A percentile compares a stretch with the other conserved stretches of the same genome.
These are phyloP conservation scores for Fragosphaeria purpurea DNA, from an alignment of 2,329 filamentous ascomycete species.

Conservation along the genomic window DNA sequence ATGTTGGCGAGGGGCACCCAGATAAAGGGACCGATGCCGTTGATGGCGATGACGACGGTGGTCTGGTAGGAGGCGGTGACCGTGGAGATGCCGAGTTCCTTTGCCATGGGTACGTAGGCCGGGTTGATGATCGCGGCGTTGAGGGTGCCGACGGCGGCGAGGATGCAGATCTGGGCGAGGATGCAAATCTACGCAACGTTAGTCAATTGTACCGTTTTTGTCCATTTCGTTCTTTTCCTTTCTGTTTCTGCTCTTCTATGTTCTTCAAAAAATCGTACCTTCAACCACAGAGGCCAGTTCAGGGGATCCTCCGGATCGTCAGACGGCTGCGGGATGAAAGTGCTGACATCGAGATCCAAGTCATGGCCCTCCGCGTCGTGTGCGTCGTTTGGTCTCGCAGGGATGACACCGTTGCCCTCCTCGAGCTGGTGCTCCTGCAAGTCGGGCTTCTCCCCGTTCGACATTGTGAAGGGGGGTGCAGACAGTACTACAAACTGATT, in stretches of 20 bases:
- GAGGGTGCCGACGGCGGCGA: slow-evolving; percentile 18
- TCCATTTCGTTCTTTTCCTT: too few relatives aligned
- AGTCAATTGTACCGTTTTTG: not conserved
- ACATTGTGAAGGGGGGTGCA: too few relatives aligned
- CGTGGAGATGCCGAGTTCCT: slow-evolving; percentile 15
- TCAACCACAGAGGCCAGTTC: slow-evolving; percentile 6
- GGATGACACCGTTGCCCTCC: too few relatives aligned
- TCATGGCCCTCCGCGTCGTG: too few relatives aligned
- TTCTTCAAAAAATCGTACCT: slow-evolving; percentile 1
- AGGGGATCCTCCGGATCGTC: slow-evolving; percentile 8
- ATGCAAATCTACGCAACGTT: slow-evolving; percentile 17
- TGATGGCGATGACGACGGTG: slow-evolving; percentile 20
- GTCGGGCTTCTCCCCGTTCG: too few relatives aligned
- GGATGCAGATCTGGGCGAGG: slow-evolving; percentile 19
- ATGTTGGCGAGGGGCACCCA: slow-evolving; percentile 16
- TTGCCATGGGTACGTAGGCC: slow-evolving; percentile 14
- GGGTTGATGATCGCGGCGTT: slow-evolving; percentile 18
- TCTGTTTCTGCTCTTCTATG: too few relatives aligned
- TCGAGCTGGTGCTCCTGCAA: too few relatives aligned
- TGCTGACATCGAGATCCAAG: slow-evolving; percentile 1
- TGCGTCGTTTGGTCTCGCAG: not conserved
- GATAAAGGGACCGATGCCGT: slow-evolving; percentile 11
- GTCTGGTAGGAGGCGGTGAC: slow-evolving; percentile 17
- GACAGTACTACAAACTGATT: too few relatives aligned
- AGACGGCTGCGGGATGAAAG: slow-evolving; percentile 4